Evolutionary conservation across 768 basidiomycete species (phyloP).

Genomic region (Fomitopsis pulvina): DNA sequence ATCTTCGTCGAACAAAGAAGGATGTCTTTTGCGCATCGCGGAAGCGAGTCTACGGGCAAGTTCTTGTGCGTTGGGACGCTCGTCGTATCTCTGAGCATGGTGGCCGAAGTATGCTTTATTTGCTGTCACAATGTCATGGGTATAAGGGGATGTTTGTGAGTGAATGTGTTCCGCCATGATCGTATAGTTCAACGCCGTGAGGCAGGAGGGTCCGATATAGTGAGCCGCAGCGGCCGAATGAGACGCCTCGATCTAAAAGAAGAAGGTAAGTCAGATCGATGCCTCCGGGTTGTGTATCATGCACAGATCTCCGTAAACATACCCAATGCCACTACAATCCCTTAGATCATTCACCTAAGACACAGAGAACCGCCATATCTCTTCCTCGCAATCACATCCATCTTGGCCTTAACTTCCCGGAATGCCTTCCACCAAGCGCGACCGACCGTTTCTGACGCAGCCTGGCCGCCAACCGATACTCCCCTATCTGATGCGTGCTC

Average conservation of each 20-base stretch:
- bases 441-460: constrained; percentile 40
- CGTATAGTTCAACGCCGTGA: not conserved
- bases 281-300: not conserved
- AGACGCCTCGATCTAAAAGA: no score
- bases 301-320: no score
- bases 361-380: constrained; percentile 71
- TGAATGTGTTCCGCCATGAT: not conserved
- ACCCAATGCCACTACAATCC: no score
- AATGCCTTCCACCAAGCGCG: constrained; percentile 82
- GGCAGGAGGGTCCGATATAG: no score
- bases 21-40: constrained; percentile 24
- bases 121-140: constrained; percentile 10
- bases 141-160: not conserved
- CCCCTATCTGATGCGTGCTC: constrained; percentile 35
- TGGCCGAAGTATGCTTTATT: constrained; percentile 13
- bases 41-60: not conserved
- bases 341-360: constrained; percentile 38
- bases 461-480: constrained; percentile 23
- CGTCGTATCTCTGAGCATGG: constrained; percentile 10
- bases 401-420: constrained; percentile 54
- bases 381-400: constrained; percentile 58
- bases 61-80: not conserved
- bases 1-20: constrained; percentile 42
- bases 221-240: no score
- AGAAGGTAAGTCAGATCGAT: no score